These are phyloP conservation scores for Fusarium begoniae DNA, from an alignment of 2,329 filamentous ascomycete genomes.

Conservation along the genomic window DNA sequence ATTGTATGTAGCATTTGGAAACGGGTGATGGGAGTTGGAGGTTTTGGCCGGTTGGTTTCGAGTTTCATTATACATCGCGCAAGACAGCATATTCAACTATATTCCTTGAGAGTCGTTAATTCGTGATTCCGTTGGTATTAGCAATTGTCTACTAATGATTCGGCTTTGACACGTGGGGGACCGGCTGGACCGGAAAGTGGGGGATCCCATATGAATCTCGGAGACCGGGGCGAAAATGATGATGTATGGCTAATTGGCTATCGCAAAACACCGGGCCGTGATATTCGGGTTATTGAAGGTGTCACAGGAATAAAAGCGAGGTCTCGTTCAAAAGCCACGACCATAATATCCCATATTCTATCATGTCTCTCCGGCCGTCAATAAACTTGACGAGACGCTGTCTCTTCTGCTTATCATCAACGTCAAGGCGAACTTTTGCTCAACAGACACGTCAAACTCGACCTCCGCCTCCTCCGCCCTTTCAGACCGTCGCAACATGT, in stretches of 20 bases:
- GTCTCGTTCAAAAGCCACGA: neutral
- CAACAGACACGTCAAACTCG: conserved; percentile 25
- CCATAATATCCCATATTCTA: neutral
- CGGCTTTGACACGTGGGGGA: conserved; percentile 23
- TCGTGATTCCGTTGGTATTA: neutral
- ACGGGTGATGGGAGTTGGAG: conserved; percentile 23
- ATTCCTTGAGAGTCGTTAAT: neutral
- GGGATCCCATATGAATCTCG: conserved; percentile 23
- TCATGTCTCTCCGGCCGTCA: conserved; percentile 31
- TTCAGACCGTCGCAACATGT: conserved; percentile 65
- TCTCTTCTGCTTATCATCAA: conserved; percentile 8
- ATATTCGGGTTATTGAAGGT: conserved; percentile 18
- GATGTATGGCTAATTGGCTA: conserved; percentile 6
- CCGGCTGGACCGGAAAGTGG: conserved; percentile 38
- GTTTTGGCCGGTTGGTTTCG: conserved; percentile 10
- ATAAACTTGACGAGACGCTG: conserved; percentile 22
- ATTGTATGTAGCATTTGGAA: conserved; percentile 36
- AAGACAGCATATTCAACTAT: neutral
- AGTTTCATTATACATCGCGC: neutral
- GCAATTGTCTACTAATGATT: conserved; percentile 22
- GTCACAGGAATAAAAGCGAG: neutral
- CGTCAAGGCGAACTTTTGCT: conserved; percentile 22
- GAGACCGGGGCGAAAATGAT: conserved; percentile 36
- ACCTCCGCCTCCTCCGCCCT: conserved; percentile 43
- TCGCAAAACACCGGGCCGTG: conserved; percentile 21